These are phyloP conservation scores for Multifurca ochricompacta DNA, from an alignment of 768 basidiomycete genomes.

Conservation along the genomic window DNA sequence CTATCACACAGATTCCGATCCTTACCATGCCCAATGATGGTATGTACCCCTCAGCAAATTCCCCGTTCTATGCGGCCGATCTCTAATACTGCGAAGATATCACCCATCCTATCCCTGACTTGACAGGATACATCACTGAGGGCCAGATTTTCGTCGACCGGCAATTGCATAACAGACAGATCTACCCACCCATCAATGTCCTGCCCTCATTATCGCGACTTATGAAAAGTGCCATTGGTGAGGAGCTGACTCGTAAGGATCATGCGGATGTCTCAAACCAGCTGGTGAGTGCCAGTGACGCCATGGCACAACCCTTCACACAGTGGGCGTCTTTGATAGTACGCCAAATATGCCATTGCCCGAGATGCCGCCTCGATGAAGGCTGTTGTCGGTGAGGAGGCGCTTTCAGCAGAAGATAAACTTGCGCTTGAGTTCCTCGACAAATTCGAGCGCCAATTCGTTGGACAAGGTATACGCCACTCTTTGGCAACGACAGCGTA, in stretches of 20 bases:
- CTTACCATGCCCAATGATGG: slow-evolving; percentile 99
- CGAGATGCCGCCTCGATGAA: slow-evolving; percentile 98
- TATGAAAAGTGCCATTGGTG: slow-evolving; percentile 99
- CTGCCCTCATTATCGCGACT: slow-evolving; percentile 96
- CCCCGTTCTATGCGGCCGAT: slow-evolving; percentile 12
- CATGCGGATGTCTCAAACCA: slow-evolving; percentile 99
- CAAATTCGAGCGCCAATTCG: slow-evolving; percentile 96
- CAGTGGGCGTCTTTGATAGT: slow-evolving; percentile 39
- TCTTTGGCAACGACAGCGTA: background rate
- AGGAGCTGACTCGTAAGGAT: slow-evolving; percentile 94
- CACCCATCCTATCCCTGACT: slow-evolving; percentile 99
- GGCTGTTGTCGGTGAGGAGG: slow-evolving; percentile 98
- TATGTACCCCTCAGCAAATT: slow-evolving; percentile 30
- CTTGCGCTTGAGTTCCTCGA: slow-evolving; percentile 95
- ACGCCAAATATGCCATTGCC: slow-evolving; percentile 97
- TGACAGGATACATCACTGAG: slow-evolving; percentile 99
- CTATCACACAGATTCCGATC: slow-evolving; percentile 99
- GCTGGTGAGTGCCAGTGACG: slow-evolving; percentile 48
- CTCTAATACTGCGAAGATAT: slow-evolving; percentile 56
- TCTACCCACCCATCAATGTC: slow-evolving; percentile 99
- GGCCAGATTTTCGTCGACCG: slow-evolving; percentile 99
- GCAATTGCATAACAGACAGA: slow-evolving; percentile 91
- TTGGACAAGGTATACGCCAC: slow-evolving; percentile 72
- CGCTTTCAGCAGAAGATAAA: slow-evolving; percentile 90
- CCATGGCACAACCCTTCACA: slow-evolving; percentile 16